phyloP scores from a whole-genome alignment of 352 stramenopile genomes.

The Discostella stelligera region DNA sequence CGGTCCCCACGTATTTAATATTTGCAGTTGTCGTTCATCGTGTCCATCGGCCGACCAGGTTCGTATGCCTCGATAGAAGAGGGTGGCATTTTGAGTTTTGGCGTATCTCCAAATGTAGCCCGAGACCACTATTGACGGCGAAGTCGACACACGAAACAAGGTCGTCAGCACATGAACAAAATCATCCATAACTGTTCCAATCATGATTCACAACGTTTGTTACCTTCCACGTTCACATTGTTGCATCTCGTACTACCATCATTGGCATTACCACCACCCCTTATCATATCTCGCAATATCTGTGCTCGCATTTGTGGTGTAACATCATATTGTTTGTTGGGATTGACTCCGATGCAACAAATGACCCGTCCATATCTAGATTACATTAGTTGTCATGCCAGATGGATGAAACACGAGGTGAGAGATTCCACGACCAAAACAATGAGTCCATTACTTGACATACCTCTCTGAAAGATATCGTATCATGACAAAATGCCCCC shows the following conservation, averaged over 20 bases:
- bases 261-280: neutral
- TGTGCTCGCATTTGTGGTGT: conserved; percentile 56
- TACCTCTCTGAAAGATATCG: conserved; percentile 64
- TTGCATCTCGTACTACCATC: conserved; percentile 25
- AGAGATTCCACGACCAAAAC: neutral
- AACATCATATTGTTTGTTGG: conserved; percentile 74
- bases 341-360: conserved; percentile 75
- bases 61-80: conserved; percentile 76
- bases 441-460: neutral
- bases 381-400: neutral
- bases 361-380: conserved; percentile 72
- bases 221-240: conserved; percentile 66
- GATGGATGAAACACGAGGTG: neutral
- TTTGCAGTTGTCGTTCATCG: conserved; percentile 68
- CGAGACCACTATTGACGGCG: conserved; percentile 46
- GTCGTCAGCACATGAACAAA: neutral
- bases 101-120: conserved; percentile 80
- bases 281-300: conserved; percentile 56
- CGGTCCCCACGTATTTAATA: conserved; percentile 77
- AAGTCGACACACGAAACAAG: neutral
- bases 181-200: neutral
- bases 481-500: conserved; percentile 77
- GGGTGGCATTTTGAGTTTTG: conserved; percentile 44
- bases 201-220: neutral
- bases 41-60: conserved; percentile 74